Evolutionary conservation across 306 rosid species (phyloP).

Genomic region (Trifolium subterraneum): DNA sequence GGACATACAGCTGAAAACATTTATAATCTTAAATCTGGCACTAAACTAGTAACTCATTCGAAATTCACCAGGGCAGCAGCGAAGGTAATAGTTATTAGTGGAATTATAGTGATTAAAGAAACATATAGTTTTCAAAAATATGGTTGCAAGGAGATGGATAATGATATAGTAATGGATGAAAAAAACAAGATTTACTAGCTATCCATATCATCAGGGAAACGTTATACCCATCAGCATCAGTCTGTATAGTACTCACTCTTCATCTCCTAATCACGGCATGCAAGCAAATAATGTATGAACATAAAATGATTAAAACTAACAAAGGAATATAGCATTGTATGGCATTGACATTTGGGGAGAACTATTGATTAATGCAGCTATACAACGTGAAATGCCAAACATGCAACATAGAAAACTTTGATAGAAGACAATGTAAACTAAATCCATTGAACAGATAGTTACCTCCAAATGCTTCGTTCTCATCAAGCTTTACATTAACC

Average conservation of each 20-base stretch:
- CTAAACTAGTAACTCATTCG: conserved; percentile 25
- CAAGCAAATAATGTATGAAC: conserved; percentile 19
- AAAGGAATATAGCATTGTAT: background rate
- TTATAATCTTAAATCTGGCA: conserved; percentile 17
- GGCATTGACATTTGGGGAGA: conserved; percentile 20
- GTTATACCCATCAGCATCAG: conserved; percentile 16
- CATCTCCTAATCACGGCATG: conserved; percentile 25
- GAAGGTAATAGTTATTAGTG: conserved; percentile 19
- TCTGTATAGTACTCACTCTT: conserved; percentile 2
- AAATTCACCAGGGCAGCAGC: conserved; percentile 4
- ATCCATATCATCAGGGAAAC: conserved; percentile 4
- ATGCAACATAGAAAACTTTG: conserved; percentile 33
- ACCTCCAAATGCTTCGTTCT: conserved; percentile 47
- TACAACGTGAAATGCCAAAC: conserved; percentile 30
- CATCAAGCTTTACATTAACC: conserved; percentile 42
- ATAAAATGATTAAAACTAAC: conserved; percentile 17
- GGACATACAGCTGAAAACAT: conserved; percentile 22
- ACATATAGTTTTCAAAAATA: conserved; percentile 1
- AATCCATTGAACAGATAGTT: conserved; percentile 24
- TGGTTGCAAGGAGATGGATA: conserved; percentile 3
- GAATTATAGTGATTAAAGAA: conserved; percentile 17
- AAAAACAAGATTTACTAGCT: background rate
- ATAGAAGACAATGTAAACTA: conserved; percentile 23
- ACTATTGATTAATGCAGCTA: background rate
- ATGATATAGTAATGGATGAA: conserved; percentile 2